Base-by-base conservation (phyloP, 345 rosid species). In the Ceriops tagal region DNA sequence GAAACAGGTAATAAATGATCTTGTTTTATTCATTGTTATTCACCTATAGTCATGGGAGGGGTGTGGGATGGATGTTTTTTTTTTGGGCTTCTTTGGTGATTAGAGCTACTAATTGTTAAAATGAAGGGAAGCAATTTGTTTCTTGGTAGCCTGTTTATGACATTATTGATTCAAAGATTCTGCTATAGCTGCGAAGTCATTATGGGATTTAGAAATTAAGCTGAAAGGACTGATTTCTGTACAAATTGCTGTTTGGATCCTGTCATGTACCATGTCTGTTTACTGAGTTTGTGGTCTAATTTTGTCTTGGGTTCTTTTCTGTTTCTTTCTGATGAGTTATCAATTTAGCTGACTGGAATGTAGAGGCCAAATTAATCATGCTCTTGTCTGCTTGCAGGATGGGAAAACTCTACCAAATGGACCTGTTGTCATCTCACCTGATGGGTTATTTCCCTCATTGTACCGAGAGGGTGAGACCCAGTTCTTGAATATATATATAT, bases 351-450 rank as follows among this genome's bases (percentile, higher is more conserved):
- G 63, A 47, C 37, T 5, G 31, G 53, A 37, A 26, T 62, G 49
- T 27, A 58, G n/a, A 28, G 63, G 55, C 47, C 3, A 32, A 11
- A 62, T 57, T 68, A 39, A 67, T 71, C 19, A 22, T 61, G n/a
- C 21, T 20, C 61, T 70, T 61, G 51, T 67, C 64, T 46, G 52
- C 70, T 64, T 81, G 72, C 76, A 92, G 98, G 96, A 92, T 68
- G 98, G 98, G 57, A 92, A 90, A 70, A 84, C 92, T 69, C 63
- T 92, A 67, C 96, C 98, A 9, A 90, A 67, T 65, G 98, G 98
- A 49, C 98, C 98, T 64, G 82, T 92, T 75, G 92, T 92, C 64
- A 92, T 92, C 66, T 90, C 96, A 58, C 96, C 96, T 0, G 96
- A 92, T 68, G 98, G 98, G 53, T 75, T 92, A 61, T 90, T 92